Base-by-base conservation (phyloP, 352 stramenopile species). In the Phytophthora pistaciae region DNA sequence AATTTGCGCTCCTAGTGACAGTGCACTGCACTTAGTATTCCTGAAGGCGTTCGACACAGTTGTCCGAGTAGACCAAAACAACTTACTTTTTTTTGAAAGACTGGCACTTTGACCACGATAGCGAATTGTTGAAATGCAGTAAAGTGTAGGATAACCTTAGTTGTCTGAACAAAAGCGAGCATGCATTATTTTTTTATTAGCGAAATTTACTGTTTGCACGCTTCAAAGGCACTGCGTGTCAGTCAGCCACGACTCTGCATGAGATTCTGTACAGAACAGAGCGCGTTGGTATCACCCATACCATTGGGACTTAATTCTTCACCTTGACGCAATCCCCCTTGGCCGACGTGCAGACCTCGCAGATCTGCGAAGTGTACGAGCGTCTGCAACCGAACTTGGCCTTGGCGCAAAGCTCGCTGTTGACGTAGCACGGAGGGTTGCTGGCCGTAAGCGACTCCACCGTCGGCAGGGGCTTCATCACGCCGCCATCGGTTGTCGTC, bases 381-480 rank as follows among this genome's bases (percentile, higher is more conserved):
- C 86, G 81, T 10, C 76, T 75, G 72, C 86, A 93, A 60, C 86
- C 86, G 42, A 77, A 85, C 21, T 76, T 29, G 3, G 83, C 66
- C 1, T 73, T 61, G 1, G 79, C 80, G 53, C 86, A 93, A n/a
- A 69, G 29, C 16, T 75, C 48, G 55, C 71, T 91, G 75, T 92
- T 93, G 49, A 77, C 60, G 64, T 88, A 92, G 65, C 86, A 93
- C 23, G 75, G 74, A 14, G 86, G 84, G 59, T 93, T 93, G 5
- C 31, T 44, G 11, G 58, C 63, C 1, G 64, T 77, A n/a, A 93
- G 70, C 1, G 56, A 58, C 4, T 62, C 64, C n/a, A 80, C 63
- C 1, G 77, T 79, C 1, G 86, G 86, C 20, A 93, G 44, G 9
- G 74, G 21, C 60, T 82, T 46, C 82, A 91, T 89, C 42, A 80